A percentile compares a stretch with the other conserved stretches of the same genome.
These are phyloP conservation scores for Fraxinus americana DNA, from an alignment of 257 asterid species.

Conservation along the genomic window DNA sequence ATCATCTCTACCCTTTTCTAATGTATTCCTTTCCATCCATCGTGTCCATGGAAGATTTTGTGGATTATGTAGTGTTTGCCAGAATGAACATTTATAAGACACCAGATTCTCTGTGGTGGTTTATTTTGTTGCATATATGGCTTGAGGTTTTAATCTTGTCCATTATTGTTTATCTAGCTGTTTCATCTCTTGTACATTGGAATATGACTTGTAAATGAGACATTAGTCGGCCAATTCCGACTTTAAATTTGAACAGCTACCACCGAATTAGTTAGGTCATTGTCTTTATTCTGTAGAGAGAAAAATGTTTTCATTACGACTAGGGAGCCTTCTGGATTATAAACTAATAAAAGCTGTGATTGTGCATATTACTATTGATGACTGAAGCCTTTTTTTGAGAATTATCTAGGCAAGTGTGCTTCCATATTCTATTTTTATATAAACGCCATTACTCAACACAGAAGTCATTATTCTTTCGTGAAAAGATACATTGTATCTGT, in stretches of 20 bases:
- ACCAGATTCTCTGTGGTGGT: conserved; percentile 7
- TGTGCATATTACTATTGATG: neutral
- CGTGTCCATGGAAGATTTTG: neutral
- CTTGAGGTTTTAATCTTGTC: neutral
- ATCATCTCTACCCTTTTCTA: neutral
- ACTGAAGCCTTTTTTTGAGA: neutral
- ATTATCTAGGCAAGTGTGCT: neutral
- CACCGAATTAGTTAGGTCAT: neutral
- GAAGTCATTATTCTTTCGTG: neutral
- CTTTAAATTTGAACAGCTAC: neutral
- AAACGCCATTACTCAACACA: neutral
- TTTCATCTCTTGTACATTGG: neutral
- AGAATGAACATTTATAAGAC: neutral
- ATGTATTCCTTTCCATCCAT: neutral
- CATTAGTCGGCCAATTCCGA: neutral
- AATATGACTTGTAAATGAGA: neutral
- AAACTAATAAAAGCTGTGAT: neutral
- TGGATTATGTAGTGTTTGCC: neutral
- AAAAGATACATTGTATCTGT: neutral
- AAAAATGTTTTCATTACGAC: neutral
- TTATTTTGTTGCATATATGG: neutral
- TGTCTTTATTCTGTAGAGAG: neutral
- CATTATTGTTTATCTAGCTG: neutral
- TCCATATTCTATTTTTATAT: neutral
- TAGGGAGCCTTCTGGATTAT: neutral